Conservation (phyloP, 2,329 filamentous ascomycete genomes). For the Fusarium praegraminearum region DNA sequence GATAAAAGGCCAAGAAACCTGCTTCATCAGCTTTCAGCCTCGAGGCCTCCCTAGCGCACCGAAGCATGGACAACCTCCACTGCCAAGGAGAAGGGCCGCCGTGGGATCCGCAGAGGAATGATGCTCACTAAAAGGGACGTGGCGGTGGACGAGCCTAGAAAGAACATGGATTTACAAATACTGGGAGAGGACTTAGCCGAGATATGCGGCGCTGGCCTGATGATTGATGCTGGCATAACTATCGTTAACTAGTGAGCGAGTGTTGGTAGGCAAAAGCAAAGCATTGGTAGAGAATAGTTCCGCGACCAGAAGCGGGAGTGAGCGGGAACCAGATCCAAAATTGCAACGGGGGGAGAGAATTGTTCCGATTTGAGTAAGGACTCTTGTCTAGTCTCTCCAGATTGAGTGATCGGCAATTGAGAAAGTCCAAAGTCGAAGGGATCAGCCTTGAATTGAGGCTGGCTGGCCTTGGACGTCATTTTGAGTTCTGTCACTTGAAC, state of each 20-base stretch:
- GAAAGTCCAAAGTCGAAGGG: not conserved
- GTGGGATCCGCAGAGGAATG: not conserved
- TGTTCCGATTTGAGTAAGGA: constrained; percentile 30
- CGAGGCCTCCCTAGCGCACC: not conserved
- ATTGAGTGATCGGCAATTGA: not conserved
- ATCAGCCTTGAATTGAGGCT: not conserved
- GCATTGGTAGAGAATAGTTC: constrained; percentile 29
- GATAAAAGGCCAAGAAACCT: not conserved
- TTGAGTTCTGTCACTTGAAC: constrained; percentile 19
- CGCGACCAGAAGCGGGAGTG: constrained; percentile 18
- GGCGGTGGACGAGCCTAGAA: constrained; percentile 1
- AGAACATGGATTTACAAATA: not conserved
- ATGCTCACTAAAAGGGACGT: not conserved
- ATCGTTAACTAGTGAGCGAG: constrained; percentile 2
- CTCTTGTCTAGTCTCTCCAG: not conserved
- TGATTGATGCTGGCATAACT: constrained; percentile 14
- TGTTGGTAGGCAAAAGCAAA: not conserved
- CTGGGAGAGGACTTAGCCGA: not conserved
- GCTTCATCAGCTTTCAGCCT: not conserved
- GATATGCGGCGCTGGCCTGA: constrained; percentile 4
- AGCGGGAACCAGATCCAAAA: constrained; percentile 37
- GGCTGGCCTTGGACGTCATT: constrained; percentile 2
- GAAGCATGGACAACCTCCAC: not conserved
- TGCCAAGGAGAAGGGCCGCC: too few species aligned
- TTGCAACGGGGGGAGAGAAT: constrained; percentile 2